Conservation (phyloP, 2,329 filamentous ascomycete genomes). For the Coniella lustricola region DNA sequence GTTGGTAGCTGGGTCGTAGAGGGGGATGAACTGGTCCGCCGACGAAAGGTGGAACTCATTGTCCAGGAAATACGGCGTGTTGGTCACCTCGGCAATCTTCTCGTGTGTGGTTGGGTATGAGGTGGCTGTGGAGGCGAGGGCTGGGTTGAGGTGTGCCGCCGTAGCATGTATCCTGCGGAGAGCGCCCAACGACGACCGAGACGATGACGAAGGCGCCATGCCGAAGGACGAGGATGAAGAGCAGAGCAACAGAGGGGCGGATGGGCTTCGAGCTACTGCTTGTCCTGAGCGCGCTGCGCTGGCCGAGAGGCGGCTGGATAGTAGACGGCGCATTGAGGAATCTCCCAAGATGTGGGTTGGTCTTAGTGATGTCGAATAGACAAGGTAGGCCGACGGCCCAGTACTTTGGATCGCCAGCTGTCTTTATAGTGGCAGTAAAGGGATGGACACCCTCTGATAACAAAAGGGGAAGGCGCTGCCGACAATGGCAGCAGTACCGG, state of each 20-base stretch:
- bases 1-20: constrained; percentile 79
- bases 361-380: no score
- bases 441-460: constrained; percentile 7
- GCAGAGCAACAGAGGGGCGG: constrained; percentile 16
- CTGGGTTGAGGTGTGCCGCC: constrained; percentile 46
- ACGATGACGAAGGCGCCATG: constrained; percentile 21
- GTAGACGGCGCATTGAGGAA: constrained; percentile 37
- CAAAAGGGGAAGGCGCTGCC: constrained; percentile 2
- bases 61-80: constrained; percentile 77
- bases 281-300: constrained; percentile 28
- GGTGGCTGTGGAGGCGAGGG: constrained; percentile 47
- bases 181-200: constrained; percentile 26
- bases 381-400: no score
- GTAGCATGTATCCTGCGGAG: constrained; percentile 51
- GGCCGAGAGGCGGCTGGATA: constrained; percentile 33
- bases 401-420: no score
- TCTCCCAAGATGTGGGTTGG: no score
- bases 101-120: constrained; percentile 67
- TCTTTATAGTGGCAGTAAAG: constrained; percentile 4
- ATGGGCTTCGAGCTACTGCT: constrained; percentile 16
- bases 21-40: constrained; percentile 67
- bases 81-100: constrained; percentile 56
- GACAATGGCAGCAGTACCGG: no score
- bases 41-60: constrained; percentile 67
- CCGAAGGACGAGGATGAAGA: constrained; percentile 18